Evolutionary conservation across 139 green algal genomes (phyloP).

Genomic region (Ettlia oleoabundans): DNA sequence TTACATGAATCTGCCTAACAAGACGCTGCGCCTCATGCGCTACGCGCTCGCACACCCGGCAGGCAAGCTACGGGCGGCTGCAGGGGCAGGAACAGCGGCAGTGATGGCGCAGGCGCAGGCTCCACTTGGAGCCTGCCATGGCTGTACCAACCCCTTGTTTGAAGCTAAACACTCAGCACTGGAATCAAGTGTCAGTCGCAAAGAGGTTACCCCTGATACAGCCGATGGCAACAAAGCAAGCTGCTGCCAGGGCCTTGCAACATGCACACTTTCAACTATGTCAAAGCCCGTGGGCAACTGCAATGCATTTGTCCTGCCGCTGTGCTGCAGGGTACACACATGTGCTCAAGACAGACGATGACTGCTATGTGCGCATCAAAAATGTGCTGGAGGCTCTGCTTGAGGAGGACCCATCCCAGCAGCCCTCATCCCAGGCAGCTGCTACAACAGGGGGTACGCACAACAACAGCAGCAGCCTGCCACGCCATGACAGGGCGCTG

Average conservation of each 20-base stretch:
- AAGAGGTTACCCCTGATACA: too few relatives aligned
- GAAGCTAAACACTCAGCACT: too few relatives aligned
- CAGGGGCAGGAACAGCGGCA: too few relatives aligned
- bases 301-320: neutral
- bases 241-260: too few relatives aligned
- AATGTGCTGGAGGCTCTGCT: slow-evolving; percentile 38
- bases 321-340: slow-evolving; percentile 57
- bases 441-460: too few relatives aligned
- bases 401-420: neutral
- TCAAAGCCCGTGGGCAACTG: too few relatives aligned
- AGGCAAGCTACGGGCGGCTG: too few relatives aligned
- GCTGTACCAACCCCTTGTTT: too few relatives aligned
- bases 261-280: too few relatives aligned
- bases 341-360: slow-evolving; percentile 71
- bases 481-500: neutral
- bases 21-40: slow-evolving; percentile 61
- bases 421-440: neutral
- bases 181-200: too few relatives aligned
- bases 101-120: neutral
- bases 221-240: too few relatives aligned
- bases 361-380: slow-evolving; percentile 58
- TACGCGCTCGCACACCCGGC: slow-evolving; percentile 33
- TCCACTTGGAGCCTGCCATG: neutral
- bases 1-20: slow-evolving; percentile 67
- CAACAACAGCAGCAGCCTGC: too few relatives aligned